These are phyloP conservation scores for Cucurbita maxima DNA, from an alignment of 306 rosid species.

Conservation along the genomic window DNA sequence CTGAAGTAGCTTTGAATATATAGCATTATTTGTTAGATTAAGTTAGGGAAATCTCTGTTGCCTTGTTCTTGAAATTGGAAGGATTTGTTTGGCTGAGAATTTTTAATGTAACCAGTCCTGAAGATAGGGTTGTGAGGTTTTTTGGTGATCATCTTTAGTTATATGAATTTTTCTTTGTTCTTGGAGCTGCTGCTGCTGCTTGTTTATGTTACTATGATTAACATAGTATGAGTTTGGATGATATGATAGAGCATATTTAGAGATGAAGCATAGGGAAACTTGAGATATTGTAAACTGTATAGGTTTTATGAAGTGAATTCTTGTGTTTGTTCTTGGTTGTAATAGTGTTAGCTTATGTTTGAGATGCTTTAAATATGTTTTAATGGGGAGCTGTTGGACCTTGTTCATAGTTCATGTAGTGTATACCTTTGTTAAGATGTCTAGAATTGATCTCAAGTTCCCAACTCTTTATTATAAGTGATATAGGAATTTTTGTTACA, in stretches of 20 bases:
- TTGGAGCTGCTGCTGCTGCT: not conserved
- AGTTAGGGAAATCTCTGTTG: not conserved
- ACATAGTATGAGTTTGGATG: not conserved
- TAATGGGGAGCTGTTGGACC: not conserved
- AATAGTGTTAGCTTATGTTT: not conserved
- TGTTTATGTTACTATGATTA: not conserved
- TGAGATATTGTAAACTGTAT: not conserved
- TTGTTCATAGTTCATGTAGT: not conserved
- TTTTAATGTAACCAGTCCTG: not conserved
- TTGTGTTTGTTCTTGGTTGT: not conserved
- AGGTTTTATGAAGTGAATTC: not conserved
- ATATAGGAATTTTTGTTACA: too few relatives aligned
- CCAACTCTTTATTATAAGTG: too few relatives aligned
- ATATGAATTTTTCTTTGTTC: not conserved
- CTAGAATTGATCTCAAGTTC: too few relatives aligned
- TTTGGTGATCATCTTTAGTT: not conserved
- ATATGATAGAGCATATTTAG: not conserved
- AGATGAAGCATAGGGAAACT: not conserved
- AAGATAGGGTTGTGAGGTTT: not conserved
- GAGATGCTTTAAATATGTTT: not conserved
- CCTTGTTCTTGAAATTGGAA: not conserved
- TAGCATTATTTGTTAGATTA: not conserved
- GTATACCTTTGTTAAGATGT: too few relatives aligned
- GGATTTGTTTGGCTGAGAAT: not conserved
- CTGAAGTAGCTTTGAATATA: not conserved